Evolutionary conservation across 352 stramenopile genomes (phyloP), one percentile per base, ranked within the genome.

Genomic region (Phytopythium litorale): DNA sequence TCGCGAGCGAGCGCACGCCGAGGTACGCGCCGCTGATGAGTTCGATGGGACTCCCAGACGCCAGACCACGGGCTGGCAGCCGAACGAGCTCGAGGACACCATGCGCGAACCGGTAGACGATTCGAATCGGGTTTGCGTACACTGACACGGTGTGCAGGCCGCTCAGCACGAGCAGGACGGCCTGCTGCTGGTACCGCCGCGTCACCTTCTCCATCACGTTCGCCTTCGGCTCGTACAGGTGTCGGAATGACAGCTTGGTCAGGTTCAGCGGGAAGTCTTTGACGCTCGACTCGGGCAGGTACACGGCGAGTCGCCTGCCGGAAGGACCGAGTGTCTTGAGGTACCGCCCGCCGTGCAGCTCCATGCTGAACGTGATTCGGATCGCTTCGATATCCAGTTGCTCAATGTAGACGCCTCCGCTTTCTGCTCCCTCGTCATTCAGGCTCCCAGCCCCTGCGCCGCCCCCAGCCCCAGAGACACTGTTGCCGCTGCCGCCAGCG

Each of bases 201-300:
- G 75, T 88, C 32, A 96, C 67, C 53, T 90, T 93, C 52, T 92
- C 79, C 9, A 92, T 64, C 28, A 94, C 81, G 37, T 73, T 88
- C 3, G 72, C 65, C 60, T 94, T 80, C 0, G 84, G 76, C 57
- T 96, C 84, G 63, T 96, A 96, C 42, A 94, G 57, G 58, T 96
- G 85, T 4, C 76, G 84, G 62, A 94, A 94, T 40, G 84, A 84
- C 32, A 94, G 59, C 48, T 85, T 93, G 2, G 84, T 90, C 59
- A 96, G 73, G 60, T 96, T 89, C 50, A 96, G 53, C 9, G 81
- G 79, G 56, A 96, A 92, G 59, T 96, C 84, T 54, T 96, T 96
- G 11, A 96, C 84, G 71, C 94, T 94, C 18, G 87, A 94, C 65
- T 94, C 86, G 13, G 87, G 87, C n/a, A 96, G 68, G 40, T 94